Conservation (phyloP, 2,329 filamentous ascomycete genomes). For the Stachybotrys chartarum region DNA sequence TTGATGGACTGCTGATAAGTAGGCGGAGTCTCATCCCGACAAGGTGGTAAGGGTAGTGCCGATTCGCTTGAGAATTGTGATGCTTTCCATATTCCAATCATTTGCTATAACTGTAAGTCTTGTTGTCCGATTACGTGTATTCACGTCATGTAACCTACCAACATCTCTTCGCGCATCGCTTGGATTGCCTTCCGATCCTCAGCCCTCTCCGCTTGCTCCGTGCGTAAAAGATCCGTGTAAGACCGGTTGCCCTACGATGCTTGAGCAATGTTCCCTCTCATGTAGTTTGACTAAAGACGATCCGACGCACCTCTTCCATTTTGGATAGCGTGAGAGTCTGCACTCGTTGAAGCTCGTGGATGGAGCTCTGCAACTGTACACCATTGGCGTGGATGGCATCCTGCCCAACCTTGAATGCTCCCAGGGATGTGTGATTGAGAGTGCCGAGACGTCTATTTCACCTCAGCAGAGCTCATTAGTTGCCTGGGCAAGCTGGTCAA, state of each 20-base stretch:
- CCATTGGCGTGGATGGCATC: background rate
- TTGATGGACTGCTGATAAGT: too few relatives aligned
- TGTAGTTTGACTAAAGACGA: background rate
- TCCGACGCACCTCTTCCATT: background rate
- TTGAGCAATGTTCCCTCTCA: background rate
- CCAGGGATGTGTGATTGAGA: background rate
- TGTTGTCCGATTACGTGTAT: too few relatives aligned
- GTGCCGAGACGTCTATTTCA: background rate
- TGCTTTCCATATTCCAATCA: too few relatives aligned
- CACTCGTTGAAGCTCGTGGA: background rate
- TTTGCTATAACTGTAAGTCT: too few relatives aligned
- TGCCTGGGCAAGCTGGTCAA: background rate
- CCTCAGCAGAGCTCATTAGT: background rate
- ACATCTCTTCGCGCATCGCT: background rate
- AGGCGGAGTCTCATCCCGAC: too few relatives aligned
- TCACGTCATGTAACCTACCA: background rate
- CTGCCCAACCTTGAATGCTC: background rate
- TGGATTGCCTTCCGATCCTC: background rate
- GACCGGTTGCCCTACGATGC: background rate
- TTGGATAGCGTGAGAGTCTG: background rate
- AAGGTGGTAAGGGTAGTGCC: too few relatives aligned
- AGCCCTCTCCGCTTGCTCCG: background rate
- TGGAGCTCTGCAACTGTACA: background rate
- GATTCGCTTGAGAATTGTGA: too few relatives aligned
- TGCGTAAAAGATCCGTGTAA: background rate